phyloP scores from a whole-genome alignment of 768 basidiomycete genomes.

The Mycena metata region DNA sequence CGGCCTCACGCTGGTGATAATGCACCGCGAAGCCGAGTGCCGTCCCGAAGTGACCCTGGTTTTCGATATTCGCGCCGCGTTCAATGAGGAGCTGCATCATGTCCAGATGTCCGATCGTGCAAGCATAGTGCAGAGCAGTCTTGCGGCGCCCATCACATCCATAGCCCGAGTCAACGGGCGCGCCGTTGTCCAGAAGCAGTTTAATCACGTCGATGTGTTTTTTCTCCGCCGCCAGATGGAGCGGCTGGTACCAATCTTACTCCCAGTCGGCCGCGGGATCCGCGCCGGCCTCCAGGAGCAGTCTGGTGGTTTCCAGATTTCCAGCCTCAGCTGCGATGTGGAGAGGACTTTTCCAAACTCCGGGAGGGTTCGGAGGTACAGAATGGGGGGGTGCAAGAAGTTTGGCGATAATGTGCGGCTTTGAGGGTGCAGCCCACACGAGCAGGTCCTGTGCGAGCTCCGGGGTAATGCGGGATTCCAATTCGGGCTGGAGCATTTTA shows the following conservation, averaged over 20 bases:
- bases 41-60: too few species aligned
- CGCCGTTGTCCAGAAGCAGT: too few species aligned
- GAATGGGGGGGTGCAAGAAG: background rate
- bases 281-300: background rate
- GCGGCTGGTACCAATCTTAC: background rate
- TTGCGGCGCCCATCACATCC: too few species aligned
- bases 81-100: background rate
- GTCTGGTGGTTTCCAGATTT: slow-evolving; percentile 4
- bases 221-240: too few species aligned
- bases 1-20: too few species aligned
- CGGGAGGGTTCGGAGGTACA: background rate
- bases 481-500: background rate
- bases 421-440: background rate
- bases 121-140: background rate
- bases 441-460: background rate
- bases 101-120: background rate
- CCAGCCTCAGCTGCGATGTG: slow-evolving; percentile 54
- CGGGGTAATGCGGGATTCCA: background rate
- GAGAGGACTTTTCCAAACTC: background rate
- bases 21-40: too few species aligned
- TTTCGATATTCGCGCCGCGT: too few species aligned
- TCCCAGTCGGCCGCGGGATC: background rate
- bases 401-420: background rate
- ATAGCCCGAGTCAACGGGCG: too few species aligned
- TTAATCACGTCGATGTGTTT: too few species aligned